Evolutionary conservation across 768 basidiomycete genomes (phyloP), one percentile per base, ranked within the genome.

Genomic region (Psilocybe azurescens): DNA sequence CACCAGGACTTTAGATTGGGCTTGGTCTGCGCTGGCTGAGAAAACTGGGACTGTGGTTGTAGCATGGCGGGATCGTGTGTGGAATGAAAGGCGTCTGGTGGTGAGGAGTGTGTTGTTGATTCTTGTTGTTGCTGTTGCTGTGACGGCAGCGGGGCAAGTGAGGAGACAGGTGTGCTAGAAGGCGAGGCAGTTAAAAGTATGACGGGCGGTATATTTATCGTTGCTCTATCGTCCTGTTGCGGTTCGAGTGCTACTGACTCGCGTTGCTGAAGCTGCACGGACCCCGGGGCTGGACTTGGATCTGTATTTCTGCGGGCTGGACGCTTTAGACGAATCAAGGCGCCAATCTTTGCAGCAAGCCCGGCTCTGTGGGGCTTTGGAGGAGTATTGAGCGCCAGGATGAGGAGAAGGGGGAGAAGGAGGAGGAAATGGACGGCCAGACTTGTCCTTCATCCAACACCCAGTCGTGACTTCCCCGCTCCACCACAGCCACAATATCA

Each of bases 1-100:
- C 93, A 93, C 93, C 93, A 95, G 9, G 91, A 84, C 77, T 88
- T 90, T 53, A 92, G 84, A 61, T 77, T 85, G 1, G 86, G 84
- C 64, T 81, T 88, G 29, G n/a, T 53, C 52, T 18, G 52, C 7
- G 52, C 16, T 16, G 32, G 52, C 9, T 81, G 81, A 28, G 80
- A 62, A 36, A 47, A 47, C 29, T 67, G 57, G 30, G 58, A 13
- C 24, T 47, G 52, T 9, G 60, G 41, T 30, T 48, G 64, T 51
- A 52, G 24, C 57, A 62, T 59, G 41, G 60, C 53, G 62, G 62
- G 58, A 24, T 57, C 52, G 52, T 53, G 52, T 6, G 16, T 9
- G 52, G 52, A 46, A 53, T 63, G 60, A 44, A 58, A 55, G 32
- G 53, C 28, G 56, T 58, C 60, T 38, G 65, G 61, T 41, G 68